Base-by-base conservation (phyloP, 2,329 filamentous ascomycete genomes). In the Ascochyta viciae-villosae region DNA sequence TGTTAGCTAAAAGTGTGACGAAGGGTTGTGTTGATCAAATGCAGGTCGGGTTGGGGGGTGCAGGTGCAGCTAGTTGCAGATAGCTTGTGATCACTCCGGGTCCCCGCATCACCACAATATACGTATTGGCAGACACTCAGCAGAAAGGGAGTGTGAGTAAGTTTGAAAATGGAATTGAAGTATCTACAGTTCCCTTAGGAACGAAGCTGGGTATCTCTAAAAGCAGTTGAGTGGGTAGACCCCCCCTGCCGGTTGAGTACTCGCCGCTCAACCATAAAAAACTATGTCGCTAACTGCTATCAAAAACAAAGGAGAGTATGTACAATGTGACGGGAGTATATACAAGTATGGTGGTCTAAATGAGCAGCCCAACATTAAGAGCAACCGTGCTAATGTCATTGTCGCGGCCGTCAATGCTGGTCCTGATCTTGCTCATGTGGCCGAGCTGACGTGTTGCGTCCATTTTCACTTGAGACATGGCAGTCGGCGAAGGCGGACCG, bases 401-500 rank as follows among this genome's bases (percentile, higher is more conserved):
- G 5, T 65, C 62, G 22, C 62, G 41, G 12, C 45, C 33, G 27
- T 61, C 55, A 50, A 65, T 51, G 58, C 66, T 68, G 26, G 33
- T 48, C 33, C 64, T 54, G 35, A 57, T 47, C 50, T 70, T 71
- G 29, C 64, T 64, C 37, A 69, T 55, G 16, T 35, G 45, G 8
- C 43, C 42, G 40, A 69, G 51, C 19, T 63, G 58, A 35, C 61
- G 65, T 6, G 60, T 57, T 26, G 64, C 63, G 49, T 68, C 68
- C 29, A 58, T 60, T 43, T 71, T 70, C n/a, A 58, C 58, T 37
- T 62, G 61, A 15, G 58, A 58, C 22, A 60, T 27, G 16, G 54
- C 61, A 6, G 63, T 65, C 6, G 67, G 67, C 10, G 68, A 70
- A 6, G 68, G 68, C 12, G 67, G 67, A 40, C 65, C 67, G 6